A percentile compares a stretch with the other conserved stretches of the same genome.
phyloP scores from a whole-genome alignment of 768 basidiomycete genomes.

The Auricularia sp. region DNA sequence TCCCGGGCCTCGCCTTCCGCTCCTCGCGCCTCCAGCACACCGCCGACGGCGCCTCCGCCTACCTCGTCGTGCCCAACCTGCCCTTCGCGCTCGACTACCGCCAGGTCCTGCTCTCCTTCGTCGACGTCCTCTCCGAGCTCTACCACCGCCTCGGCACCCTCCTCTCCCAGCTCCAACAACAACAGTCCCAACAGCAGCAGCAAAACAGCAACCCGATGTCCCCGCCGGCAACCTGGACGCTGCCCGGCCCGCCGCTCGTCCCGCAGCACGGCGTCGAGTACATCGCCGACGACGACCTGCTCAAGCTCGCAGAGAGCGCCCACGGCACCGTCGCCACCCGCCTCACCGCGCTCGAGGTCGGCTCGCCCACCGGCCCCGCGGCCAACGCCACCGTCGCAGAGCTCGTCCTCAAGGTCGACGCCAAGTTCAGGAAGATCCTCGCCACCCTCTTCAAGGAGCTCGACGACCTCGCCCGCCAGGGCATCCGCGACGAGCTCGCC shows the following conservation, averaged over 20 bases:
- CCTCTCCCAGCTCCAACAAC: not conserved
- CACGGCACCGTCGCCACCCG: not conserved
- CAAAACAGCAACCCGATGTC: not conserved
- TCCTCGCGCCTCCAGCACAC: not conserved
- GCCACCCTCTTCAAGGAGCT: slow-evolving; percentile 70
- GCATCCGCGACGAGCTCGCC: slow-evolving; percentile 73
- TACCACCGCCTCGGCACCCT: slow-evolving; percentile 54
- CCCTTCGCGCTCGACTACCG: slow-evolving; percentile 87
- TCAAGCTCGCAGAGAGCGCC: not conserved
- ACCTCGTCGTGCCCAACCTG: slow-evolving; percentile 68
- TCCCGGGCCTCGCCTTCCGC: not conserved
- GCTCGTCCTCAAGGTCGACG: slow-evolving; percentile 68
- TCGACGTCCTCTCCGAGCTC: slow-evolving; percentile 81
- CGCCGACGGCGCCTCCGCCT: slow-evolving; percentile 28
- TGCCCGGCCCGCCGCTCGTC: not conserved
- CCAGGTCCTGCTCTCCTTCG: slow-evolving; percentile 76
- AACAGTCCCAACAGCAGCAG: too few species aligned
- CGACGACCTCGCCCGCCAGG: slow-evolving; percentile 67
- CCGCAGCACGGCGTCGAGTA: not conserved
- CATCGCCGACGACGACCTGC: not conserved
- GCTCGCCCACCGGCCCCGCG: not conserved
- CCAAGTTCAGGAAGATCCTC: slow-evolving; percentile 88
- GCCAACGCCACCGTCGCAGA: slow-evolving; percentile 48
- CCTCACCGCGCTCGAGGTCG: not conserved
- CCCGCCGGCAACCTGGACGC: not conserved